A percentile compares a stretch with the other conserved stretches of the same genome.
phyloP scores from a whole-genome alignment of 306 rosid species.

The barrel medic (Medicago truncatula) region MtrunA17r5.0-ANR NC_053047.1:2365001-2365500 shows the following conservation, averaged over 20 bases:
- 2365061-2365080: no score
- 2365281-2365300: constrained; percentile 63
- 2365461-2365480: constrained; percentile 77
- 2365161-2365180: constrained; percentile 74
- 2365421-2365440: constrained; percentile 62
- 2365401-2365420: constrained; percentile 80
- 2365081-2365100: neutral
- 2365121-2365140: constrained; percentile 85
- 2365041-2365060: no score
- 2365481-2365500: constrained; percentile 53
- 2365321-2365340: constrained; percentile 87
- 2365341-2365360: constrained; percentile 88
- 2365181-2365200: constrained; percentile 73
- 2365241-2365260: constrained; percentile 60
- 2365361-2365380: constrained; percentile 88
- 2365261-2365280: constrained; percentile 74
- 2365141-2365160: constrained; percentile 77
- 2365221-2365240: constrained; percentile 88
- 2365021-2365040: no score
- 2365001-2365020: no score
- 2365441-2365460: constrained; percentile 87
- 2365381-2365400: constrained; percentile 72
- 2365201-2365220: constrained; percentile 85
- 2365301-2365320: constrained; percentile 71
- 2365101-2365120: constrained; percentile 59